A percentile compares a stretch with the other conserved stretches of the same genome.
Conservation (phyloP, 2,329 filamentous ascomycete genomes). For the Tolypocladium inflatum region DNA sequence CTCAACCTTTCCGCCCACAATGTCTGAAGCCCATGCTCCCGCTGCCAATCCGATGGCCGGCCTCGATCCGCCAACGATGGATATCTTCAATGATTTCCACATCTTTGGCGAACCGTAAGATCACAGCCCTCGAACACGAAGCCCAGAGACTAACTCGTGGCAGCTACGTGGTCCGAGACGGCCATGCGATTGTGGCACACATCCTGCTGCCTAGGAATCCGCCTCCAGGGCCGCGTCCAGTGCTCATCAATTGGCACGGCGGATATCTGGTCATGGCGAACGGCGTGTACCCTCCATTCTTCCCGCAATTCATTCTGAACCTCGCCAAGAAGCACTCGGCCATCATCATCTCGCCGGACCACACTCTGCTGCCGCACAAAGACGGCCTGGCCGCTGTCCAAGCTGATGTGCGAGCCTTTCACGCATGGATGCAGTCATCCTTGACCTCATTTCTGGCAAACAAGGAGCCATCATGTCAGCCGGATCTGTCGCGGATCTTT, state of each 20-base stretch:
- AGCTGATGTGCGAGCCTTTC: conserved; percentile 14
- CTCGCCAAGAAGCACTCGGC: conserved; percentile 13
- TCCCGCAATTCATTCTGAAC: conserved; percentile 11
- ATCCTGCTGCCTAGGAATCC: conserved; percentile 15
- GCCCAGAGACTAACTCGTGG: too few relatives aligned
- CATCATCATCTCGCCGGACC: conserved; percentile 15
- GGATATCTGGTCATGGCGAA: conserved; percentile 13
- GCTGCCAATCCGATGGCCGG: too few relatives aligned
- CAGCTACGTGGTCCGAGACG: conserved; percentile 11
- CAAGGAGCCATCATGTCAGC: not conserved
- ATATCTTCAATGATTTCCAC: conserved; percentile 2
- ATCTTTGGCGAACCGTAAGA: conserved; percentile 2
- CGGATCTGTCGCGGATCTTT: not conserved
- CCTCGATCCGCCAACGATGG: not conserved
- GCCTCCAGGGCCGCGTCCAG: conserved; percentile 9
- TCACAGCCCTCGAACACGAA: not conserved
- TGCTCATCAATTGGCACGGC: conserved; percentile 16
- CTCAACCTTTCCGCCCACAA: too few relatives aligned
- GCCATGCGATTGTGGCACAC: conserved; percentile 10
- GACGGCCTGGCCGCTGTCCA: conserved; percentile 15
- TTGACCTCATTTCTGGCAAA: not conserved
- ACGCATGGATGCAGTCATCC: conserved; percentile 5
- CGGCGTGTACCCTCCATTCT: conserved; percentile 13
- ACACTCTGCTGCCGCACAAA: conserved; percentile 12
- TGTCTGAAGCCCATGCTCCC: too few relatives aligned